phyloP scores from a whole-genome alignment of 164 flowering plant genomes.

The Houttuynia cordata region DNA sequence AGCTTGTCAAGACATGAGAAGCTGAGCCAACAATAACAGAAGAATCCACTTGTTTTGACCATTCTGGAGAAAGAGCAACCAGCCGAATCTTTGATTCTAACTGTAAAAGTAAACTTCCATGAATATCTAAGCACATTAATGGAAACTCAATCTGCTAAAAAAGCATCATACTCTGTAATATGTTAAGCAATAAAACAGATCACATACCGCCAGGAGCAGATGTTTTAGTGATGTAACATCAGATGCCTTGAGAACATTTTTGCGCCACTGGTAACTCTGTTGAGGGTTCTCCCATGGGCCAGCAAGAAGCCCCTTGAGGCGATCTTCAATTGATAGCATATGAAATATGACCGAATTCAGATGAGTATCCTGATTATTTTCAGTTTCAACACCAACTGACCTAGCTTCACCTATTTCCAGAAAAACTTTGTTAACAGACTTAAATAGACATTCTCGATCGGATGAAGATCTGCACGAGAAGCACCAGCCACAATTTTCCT shows the following conservation, averaged over 20 bases:
- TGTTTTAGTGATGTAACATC: slow-evolving; percentile 42
- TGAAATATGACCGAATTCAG: slow-evolving; percentile 39
- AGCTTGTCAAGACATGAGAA: slow-evolving; percentile 37
- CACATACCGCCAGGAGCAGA: slow-evolving; percentile 49
- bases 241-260: slow-evolving; percentile 35
- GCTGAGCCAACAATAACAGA: slow-evolving; percentile 63
- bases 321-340: slow-evolving; percentile 58
- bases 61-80: slow-evolving; percentile 62
- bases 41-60: slow-evolving; percentile 72
- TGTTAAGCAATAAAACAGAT: not conserved
- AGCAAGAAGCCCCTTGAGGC: slow-evolving; percentile 64
- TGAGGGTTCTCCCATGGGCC: slow-evolving; percentile 90
- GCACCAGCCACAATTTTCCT: slow-evolving; percentile 98
- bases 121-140: slow-evolving; percentile 2
- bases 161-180: not conserved
- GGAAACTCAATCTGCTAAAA: not conserved
- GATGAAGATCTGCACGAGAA: slow-evolving; percentile 49
- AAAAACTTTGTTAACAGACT: slow-evolving; percentile 14
- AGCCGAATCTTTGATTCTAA: slow-evolving; percentile 68
- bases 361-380: slow-evolving; percentile 36
- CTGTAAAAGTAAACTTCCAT: slow-evolving; percentile 32
- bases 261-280: slow-evolving; percentile 47
- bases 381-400: slow-evolving; percentile 21
- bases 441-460: slow-evolving; percentile 59
- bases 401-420: slow-evolving; percentile 24